These are phyloP conservation scores for Penicillium pancosmium DNA, from an alignment of 495 filamentous ascomycete species.

Conservation along the genomic window DNA sequence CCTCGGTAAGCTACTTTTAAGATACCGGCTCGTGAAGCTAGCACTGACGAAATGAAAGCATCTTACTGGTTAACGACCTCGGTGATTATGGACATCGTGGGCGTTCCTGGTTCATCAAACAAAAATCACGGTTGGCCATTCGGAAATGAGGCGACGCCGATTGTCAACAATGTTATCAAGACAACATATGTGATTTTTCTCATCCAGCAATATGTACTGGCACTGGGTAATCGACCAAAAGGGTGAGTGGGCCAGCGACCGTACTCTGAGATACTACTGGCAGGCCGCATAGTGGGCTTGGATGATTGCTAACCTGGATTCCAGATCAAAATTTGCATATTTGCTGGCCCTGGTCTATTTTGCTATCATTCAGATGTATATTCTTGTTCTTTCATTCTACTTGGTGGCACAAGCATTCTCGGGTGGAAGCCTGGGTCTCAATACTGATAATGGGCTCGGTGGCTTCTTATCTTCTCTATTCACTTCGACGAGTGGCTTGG, in stretches of 20 bases:
- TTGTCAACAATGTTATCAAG: slow-evolving; percentile 81
- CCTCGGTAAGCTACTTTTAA: slow-evolving; percentile 57
- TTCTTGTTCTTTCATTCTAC: slow-evolving; percentile 81
- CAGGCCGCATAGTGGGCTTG: background rate
- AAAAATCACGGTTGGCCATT: slow-evolving; percentile 59
- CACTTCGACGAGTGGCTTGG: slow-evolving; percentile 46
- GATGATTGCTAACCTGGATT: background rate
- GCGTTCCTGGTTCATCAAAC: slow-evolving; percentile 54
- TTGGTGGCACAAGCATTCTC: slow-evolving; percentile 76
- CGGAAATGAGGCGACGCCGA: slow-evolving; percentile 70
- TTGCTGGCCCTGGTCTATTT: slow-evolving; percentile 81
- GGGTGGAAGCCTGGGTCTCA: slow-evolving; percentile 46
- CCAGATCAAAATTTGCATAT: slow-evolving; percentile 63
- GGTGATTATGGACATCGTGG: slow-evolving; percentile 91
- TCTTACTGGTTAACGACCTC: slow-evolving; percentile 89
- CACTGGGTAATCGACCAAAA: slow-evolving; percentile 87
- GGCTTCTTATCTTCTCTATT: slow-evolving; percentile 70
- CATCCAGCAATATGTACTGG: slow-evolving; percentile 84
- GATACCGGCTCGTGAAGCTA: background rate
- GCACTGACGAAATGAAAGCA: slow-evolving; percentile 35
- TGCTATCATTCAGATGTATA: slow-evolving; percentile 69
- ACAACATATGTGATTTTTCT: slow-evolving; percentile 83
- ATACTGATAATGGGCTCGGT: slow-evolving; percentile 43
- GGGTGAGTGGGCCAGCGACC: slow-evolving; percentile 41
- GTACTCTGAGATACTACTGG: background rate